Percentiles rank a stretch among this genome's conserved stretches.
These are phyloP conservation scores for Artemisia tridentata DNA, from an alignment of 129 eudicot genomes.

Conservation along the genomic window DNA sequence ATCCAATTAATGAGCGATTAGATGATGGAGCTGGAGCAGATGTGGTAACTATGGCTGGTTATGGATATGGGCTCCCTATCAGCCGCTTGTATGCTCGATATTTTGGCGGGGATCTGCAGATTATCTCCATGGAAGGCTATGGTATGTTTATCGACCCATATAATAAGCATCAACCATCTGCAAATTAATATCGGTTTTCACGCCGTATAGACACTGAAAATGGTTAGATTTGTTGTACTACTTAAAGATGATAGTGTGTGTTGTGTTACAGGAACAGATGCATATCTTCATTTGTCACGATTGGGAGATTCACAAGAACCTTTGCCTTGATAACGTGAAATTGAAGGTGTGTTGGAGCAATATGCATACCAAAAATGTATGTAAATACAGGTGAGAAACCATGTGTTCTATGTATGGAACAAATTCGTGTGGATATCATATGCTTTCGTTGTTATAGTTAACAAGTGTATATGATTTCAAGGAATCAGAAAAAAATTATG, in stretches of 20 bases:
- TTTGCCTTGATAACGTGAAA: conserved; percentile 43
- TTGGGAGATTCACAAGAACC: conserved; percentile 98
- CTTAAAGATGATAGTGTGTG: background rate
- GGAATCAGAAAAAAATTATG: background rate
- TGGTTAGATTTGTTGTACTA: background rate
- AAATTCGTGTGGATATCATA: background rate
- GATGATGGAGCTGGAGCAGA: conserved; percentile 58
- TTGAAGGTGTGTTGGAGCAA: background rate
- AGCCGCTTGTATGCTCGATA: conserved; percentile 94
- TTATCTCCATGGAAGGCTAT: conserved; percentile 98
- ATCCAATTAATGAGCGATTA: conserved; percentile 58
- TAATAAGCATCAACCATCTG: background rate
- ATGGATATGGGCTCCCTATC: conserved; percentile 91
- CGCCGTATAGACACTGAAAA: background rate
- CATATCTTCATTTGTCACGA: conserved; percentile 90
- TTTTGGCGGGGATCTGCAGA: conserved; percentile 97
- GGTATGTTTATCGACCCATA: conserved; percentile 42
- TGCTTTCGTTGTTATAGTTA: background rate
- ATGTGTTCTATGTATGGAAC: background rate
- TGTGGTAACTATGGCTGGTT: conserved; percentile 87
- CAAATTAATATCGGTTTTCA: background rate
- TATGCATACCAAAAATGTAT: background rate
- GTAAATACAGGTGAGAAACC: background rate
- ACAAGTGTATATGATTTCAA: background rate
- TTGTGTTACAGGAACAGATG: conserved; percentile 75